Evolutionary conservation across 257 asterid species (phyloP).

Genomic region (Solanum megistacrolobum): DNA sequence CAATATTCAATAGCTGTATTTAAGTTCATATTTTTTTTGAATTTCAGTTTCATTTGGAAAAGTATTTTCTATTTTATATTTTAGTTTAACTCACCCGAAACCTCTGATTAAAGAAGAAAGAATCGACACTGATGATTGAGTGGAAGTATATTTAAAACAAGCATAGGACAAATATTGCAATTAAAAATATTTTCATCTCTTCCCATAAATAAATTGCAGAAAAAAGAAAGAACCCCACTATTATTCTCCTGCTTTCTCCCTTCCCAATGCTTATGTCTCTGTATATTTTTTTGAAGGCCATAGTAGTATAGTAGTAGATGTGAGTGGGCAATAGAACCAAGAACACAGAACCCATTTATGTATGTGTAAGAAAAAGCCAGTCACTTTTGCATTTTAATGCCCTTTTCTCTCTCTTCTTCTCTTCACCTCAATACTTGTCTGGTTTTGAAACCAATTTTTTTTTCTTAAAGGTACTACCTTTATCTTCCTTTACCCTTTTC

Average conservation of each 20-base stretch:
- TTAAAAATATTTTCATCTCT: neutral
- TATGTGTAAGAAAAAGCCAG: slow-evolving; percentile 20
- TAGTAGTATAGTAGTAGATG: neutral
- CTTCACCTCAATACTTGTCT: slow-evolving; percentile 2
- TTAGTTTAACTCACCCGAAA: no score
- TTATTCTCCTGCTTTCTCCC: slow-evolving; percentile 1
- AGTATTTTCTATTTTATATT: no score
- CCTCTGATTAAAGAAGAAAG: no score
- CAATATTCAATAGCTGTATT: no score
- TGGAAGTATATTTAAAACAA: neutral
- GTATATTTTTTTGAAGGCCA: neutral
- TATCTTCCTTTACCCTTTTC: slow-evolving; percentile 4
- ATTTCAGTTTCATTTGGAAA: fast-evolving
- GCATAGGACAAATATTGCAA: neutral
- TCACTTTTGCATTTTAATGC: slow-evolving; percentile 47
- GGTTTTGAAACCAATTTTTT: slow-evolving; percentile 7
- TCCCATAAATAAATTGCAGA: neutral
- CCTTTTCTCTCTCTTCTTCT: neutral
- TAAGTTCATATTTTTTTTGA: no score
- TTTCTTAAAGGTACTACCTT: slow-evolving; percentile 28
- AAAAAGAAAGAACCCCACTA: neutral
- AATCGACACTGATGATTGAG: neutral
- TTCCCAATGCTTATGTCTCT: neutral
- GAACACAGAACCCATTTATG: slow-evolving; percentile 4
- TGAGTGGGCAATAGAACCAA: neutral